Base-by-base conservation (phyloP, 129 eudicot genomes). In the Escallonia herrerae region DNA sequence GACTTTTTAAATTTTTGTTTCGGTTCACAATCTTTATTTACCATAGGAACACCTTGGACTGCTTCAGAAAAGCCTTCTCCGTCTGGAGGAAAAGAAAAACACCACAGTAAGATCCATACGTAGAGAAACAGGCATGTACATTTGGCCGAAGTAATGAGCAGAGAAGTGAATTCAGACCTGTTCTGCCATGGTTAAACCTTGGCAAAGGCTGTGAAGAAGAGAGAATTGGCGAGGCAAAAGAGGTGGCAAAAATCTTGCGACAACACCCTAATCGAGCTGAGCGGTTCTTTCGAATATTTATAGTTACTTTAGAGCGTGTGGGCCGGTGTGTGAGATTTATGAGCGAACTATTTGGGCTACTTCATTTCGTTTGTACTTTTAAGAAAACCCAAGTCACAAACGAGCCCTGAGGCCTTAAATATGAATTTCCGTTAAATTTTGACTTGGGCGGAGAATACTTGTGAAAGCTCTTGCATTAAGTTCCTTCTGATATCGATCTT, bases 1-100 rank as follows among this genome's bases (percentile, higher is more conserved):
- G 33, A 22, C 33, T 22, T 22, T 22, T 22, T 22, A 22, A 22
- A 22, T 22, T 22, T 22, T 22, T 22, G 33, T 22, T 22, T 22
- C 33, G 33, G 33, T 22, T 22, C 33, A 22, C 1, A 22, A 22
- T 6, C 15, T 75, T 70, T 42, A 80, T 75, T 70, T 42, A 80
- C 84, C 80, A 60, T 50, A 80, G 71, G 15, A 80, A 80, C 68
- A 80, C 84, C 56, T 80, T 80, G 11, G 84, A 80, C 57, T 75
- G 80, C 80, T 80, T 80, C 74, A 80, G 47, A 63, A 80, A 80
- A 40, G 84, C 84, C 68, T 80, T 80, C 60, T 80, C 84, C 7
- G 84, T 80, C 84, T 80, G 65, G 33, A 1, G 33, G 6, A 65
- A 22, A 5, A 2, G 51, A 65, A 38, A 33, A 22, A 22, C 33